These are phyloP conservation scores for Hypoxylon fragiforme DNA, from an alignment of 495 filamentous ascomycete species.

Conservation along the genomic window DNA sequence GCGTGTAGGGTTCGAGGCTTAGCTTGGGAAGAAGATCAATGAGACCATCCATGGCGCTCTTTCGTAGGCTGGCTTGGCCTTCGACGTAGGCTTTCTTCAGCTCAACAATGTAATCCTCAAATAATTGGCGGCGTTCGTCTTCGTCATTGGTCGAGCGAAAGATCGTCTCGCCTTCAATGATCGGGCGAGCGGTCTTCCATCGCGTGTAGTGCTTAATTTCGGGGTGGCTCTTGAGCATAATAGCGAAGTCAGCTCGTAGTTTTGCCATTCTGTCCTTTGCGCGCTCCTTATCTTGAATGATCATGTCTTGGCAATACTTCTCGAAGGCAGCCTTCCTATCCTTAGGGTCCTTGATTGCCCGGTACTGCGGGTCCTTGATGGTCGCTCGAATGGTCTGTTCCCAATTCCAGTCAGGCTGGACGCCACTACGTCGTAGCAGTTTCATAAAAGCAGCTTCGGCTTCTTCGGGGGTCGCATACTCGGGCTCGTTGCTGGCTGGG, in stretches of 20 bases:
- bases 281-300: slow-evolving; percentile 90
- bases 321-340: slow-evolving; percentile 92
- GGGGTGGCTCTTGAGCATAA: slow-evolving; percentile 93
- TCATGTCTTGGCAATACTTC: slow-evolving; percentile 90
- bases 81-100: slow-evolving; percentile 79
- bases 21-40: slow-evolving; percentile 79
- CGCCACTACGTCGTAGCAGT: slow-evolving; percentile 79
- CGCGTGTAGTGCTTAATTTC: slow-evolving; percentile 98
- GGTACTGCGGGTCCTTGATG: slow-evolving; percentile 94
- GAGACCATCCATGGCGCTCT: slow-evolving; percentile 85
- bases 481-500: slow-evolving; percentile 71
- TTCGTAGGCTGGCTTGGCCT: slow-evolving; percentile 68
- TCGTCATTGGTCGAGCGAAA: slow-evolving; percentile 91
- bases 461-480: slow-evolving; percentile 84
- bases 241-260: slow-evolving; percentile 89
- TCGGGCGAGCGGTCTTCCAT: slow-evolving; percentile 94
- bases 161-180: slow-evolving; percentile 93
- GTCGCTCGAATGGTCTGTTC: slow-evolving; percentile 83
- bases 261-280: slow-evolving; percentile 94
- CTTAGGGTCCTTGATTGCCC: slow-evolving; percentile 89
- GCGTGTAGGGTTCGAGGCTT: slow-evolving; percentile 88
- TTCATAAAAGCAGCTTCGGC: slow-evolving; percentile 94
- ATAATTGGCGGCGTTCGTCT: slow-evolving; percentile 84
- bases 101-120: slow-evolving; percentile 89
- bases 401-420: slow-evolving; percentile 91